Evolutionary conservation across 1,284 basidiomycete species (phyloP).

Genomic region (Leccinum idahoense): DNA sequence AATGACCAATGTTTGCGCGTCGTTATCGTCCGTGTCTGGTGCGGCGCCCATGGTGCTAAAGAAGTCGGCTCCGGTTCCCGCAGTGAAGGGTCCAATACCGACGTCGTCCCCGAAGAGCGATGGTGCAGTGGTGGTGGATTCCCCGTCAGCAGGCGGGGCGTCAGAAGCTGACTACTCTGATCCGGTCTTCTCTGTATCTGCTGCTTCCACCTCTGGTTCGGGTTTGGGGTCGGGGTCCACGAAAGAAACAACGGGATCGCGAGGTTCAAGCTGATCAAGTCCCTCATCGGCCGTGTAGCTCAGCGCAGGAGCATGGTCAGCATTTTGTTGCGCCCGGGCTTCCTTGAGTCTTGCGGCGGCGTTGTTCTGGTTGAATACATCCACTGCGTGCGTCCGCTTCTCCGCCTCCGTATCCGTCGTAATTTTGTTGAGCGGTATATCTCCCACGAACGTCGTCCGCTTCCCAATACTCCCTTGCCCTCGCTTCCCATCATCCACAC

Average conservation of each 20-base stretch:
- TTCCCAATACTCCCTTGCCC: slow-evolving; percentile 37
- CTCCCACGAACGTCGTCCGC: slow-evolving; percentile 47
- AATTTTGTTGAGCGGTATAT: slow-evolving; percentile 41
- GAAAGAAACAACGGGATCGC: slow-evolving; percentile 75
- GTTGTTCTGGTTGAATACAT: slow-evolving; percentile 14
- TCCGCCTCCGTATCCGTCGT: slow-evolving; percentile 28
- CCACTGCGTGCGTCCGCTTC: slow-evolving; percentile 8
- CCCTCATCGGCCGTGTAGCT: slow-evolving; percentile 38
- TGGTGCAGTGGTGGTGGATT: slow-evolving; percentile 76
- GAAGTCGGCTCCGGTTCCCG: slow-evolving; percentile 77
- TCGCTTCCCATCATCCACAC: slow-evolving; percentile 37
- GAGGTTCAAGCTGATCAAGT: slow-evolving; percentile 37
- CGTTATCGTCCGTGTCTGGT: slow-evolving; percentile 41
- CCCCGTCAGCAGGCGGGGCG: slow-evolving; percentile 64
- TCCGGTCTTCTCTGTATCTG: slow-evolving; percentile 54
- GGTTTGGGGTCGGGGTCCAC: slow-evolving; percentile 50
- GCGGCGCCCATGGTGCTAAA: slow-evolving; percentile 76
- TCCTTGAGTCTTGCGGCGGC: slow-evolving; percentile 64
- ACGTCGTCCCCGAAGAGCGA: slow-evolving; percentile 86
- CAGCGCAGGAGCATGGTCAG: slow-evolving; percentile 21
- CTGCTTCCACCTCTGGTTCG: slow-evolving; percentile 38
- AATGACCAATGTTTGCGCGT: slow-evolving; percentile 56
- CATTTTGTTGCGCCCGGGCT: slow-evolving; percentile 24
- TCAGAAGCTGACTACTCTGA: slow-evolving; percentile 74
- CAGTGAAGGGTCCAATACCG: slow-evolving; percentile 52